These are phyloP conservation scores for Kwoniella sp. DNA, from an alignment of 768 basidiomycete genomes.

Conservation along the genomic window DNA sequence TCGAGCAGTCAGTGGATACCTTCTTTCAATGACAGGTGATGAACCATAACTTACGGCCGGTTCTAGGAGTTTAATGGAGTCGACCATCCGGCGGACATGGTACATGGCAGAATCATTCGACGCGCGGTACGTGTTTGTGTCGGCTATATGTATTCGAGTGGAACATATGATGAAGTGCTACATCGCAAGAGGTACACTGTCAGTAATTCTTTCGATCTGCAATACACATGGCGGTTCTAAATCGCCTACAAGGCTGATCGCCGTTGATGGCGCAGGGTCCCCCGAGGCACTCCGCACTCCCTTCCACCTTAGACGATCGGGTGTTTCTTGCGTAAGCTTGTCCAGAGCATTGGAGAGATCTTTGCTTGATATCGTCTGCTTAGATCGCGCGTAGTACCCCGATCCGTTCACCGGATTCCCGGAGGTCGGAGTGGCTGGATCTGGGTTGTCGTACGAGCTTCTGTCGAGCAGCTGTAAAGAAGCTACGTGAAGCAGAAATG, in stretches of 20 bases:
- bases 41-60: conserved; percentile 4
- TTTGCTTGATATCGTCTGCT: neutral
- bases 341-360: neutral
- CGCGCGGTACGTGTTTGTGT: conserved; percentile 6
- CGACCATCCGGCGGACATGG: conserved; percentile 10
- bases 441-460: neutral
- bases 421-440: neutral
- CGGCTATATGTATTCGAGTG: conserved; percentile 7
- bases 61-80: neutral
- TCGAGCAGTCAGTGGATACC: neutral
- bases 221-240: neutral
- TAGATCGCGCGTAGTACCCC: neutral
- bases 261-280: neutral
- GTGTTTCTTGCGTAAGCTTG: neutral
- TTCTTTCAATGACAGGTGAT: too few species aligned
- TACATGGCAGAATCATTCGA: conserved; percentile 19
- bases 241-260: conserved; percentile 5
- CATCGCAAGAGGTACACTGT: neutral
- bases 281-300: neutral
- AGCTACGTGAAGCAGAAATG: conserved; percentile 4
- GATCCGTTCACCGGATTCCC: neutral
- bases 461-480: neutral
- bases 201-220: neutral
- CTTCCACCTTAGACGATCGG: neutral
- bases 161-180: conserved; percentile 13